Evolutionary conservation across 192 early-diverging fungal species (phyloP).

Genomic region (Podila horticola): DNA sequence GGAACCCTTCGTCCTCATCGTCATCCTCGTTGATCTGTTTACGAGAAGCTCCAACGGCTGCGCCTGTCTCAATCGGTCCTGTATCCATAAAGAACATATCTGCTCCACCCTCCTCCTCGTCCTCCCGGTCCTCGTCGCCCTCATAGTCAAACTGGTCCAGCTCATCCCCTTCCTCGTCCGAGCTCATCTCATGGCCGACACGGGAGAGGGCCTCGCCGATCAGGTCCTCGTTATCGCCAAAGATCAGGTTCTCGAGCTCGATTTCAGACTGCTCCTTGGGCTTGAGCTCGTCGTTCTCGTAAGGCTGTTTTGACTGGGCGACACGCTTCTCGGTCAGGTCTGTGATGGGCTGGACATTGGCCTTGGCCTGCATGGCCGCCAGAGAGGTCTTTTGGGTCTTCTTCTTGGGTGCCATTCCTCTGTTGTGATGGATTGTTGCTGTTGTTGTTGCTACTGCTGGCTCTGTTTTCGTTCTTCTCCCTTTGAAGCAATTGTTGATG

Average conservation of each 20-base stretch:
- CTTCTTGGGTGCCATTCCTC: neutral
- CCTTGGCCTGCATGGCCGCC: slow-evolving; percentile 1
- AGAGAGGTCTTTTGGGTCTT: neutral
- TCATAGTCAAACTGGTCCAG: slow-evolving; percentile 45
- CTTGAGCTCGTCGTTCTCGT: slow-evolving; percentile 15
- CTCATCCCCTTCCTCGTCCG: slow-evolving; percentile 53
- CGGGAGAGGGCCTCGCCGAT: slow-evolving; percentile 40
- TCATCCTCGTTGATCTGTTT: slow-evolving; percentile 29
- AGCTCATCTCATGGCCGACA: slow-evolving; percentile 48
- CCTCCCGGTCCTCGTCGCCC: slow-evolving; percentile 5
- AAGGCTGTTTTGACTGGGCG: neutral
- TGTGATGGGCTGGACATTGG: slow-evolving; percentile 31
- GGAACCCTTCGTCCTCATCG: slow-evolving; percentile 28
- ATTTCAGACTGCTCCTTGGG: slow-evolving; percentile 74
- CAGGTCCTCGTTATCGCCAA: slow-evolving; percentile 69
- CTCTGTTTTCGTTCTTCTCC: neutral
- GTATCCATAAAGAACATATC: slow-evolving; percentile 53
- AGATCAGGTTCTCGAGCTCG: slow-evolving; percentile 80
- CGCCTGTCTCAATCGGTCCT: slow-evolving; percentile 22
- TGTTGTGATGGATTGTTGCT: neutral
- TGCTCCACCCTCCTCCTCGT: slow-evolving; percentile 13
- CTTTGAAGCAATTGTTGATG: neutral
- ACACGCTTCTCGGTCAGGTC: slow-evolving; percentile 17
- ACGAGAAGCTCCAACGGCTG: neutral
- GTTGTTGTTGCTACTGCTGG: neutral